Base-by-base conservation (phyloP, 345 rosid species). In the Hevea brasiliensis region DNA sequence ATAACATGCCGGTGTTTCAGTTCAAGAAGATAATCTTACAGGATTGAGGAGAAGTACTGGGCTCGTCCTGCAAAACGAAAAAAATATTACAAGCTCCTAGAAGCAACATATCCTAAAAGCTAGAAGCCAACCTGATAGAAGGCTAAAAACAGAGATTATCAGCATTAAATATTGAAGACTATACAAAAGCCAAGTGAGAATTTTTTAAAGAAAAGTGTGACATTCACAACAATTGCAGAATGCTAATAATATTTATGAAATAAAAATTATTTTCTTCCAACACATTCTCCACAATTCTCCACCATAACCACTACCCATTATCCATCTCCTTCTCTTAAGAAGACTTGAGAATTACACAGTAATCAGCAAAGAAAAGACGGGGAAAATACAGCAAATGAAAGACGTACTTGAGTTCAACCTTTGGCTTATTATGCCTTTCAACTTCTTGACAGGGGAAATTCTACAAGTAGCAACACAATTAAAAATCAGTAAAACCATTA, bases 371-470 rank as follows among this genome's bases (percentile, higher is more conserved):
- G 15, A 18, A 44, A 51, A 45, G 26, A n/a, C n/a, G n/a, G n/a
- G n/a, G n/a, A n/a, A n/a, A n/a, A n/a, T n/a, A n/a, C 29, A 35
- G 57, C 50, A 24, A 67, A 27, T 27, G 18, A 72, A 66, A 82
- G 79, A 84, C 94, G 76, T 95, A 91, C 99, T 91, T 91, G n/a
- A 95, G 88, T 82, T 95, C 99, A 82, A 91, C 96, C 87, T 95
- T 98, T 58, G 99, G 99, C 81, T 95, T 95, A 85, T 95, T 95
- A 86, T 95, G 98, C 87, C 99, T 87, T 77, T 95, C 98, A 75
- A 95, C 99, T 87, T 95, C 99, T 87, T 95, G 99, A 84, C 99
- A 95, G 66, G 99, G 99, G 79, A 95, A 95, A 74, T 92, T 95
- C 98, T 95, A 89, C 84, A 73, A 70, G 7, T 63, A 81, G 14